Conservation (phyloP, 2,329 filamentous ascomycete species). For the Torrubiella hemipterigena region DNA sequence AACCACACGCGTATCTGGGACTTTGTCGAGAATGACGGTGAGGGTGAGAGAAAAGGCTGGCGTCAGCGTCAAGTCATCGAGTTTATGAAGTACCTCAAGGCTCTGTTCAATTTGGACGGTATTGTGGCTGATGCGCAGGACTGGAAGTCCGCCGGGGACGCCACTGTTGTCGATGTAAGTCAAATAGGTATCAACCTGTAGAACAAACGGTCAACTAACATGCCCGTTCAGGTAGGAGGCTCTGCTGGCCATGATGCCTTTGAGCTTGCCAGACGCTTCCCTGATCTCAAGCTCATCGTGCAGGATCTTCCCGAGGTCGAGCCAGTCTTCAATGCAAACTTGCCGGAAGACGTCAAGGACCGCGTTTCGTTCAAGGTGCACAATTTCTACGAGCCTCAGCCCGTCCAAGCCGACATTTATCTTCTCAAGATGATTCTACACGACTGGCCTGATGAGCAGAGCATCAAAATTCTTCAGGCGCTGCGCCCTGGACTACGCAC, state of each 20-base stretch:
- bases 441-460: slow-evolving; percentile 38
- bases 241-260: slow-evolving; percentile 29
- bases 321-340: slow-evolving; percentile 20
- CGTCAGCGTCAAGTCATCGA: slow-evolving; percentile 24
- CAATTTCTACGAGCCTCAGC: slow-evolving; percentile 26
- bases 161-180: slow-evolving; percentile 28
- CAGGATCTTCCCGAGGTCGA: slow-evolving; percentile 29
- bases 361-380: slow-evolving; percentile 24
- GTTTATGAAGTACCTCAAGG: slow-evolving; percentile 26
- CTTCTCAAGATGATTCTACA: slow-evolving; percentile 42
- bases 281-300: slow-evolving; percentile 27
- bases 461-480: slow-evolving; percentile 24
- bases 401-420: slow-evolving; percentile 32
- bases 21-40: slow-evolving; percentile 26
- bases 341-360: slow-evolving; percentile 18
- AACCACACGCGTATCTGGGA: slow-evolving; percentile 24
- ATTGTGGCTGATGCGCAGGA: slow-evolving; percentile 20
- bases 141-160: slow-evolving; percentile 22
- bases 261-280: slow-evolving; percentile 25
- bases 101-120: slow-evolving; percentile 23
- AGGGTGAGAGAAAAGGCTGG: slow-evolving; percentile 24
- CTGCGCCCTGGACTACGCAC: slow-evolving; percentile 31
- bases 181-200: too few relatives aligned
- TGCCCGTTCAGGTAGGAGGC: slow-evolving; percentile 22
- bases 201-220: slow-evolving; percentile 6